Evolutionary conservation across 164 flowering plant genomes (phyloP), one percentile per base, ranked within the genome.

Genomic region (Vitis labrusca): DNA sequence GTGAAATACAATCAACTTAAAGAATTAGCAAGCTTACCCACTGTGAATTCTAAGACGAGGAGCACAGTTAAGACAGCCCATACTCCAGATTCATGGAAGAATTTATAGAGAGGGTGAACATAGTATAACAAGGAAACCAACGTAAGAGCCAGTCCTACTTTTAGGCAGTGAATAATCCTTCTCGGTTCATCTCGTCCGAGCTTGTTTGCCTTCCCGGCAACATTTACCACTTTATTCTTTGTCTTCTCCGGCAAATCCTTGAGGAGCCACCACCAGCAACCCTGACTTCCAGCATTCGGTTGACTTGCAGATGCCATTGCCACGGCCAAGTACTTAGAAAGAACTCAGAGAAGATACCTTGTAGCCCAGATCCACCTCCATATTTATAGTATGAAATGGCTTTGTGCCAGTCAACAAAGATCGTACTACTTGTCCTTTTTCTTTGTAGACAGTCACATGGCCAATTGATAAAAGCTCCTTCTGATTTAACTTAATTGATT

Each of bases 31-130:
- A 23, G 27, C 27, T 23, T 72, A 77, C 83, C 83, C 0, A 77
- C 83, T 27, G 76, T 65, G 68, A 71, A 77, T 32, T 80, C 80
- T 19, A 74, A 74, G 47, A 77, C 78, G 56, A 80, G 78, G 0
- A 77, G 72, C 1, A 80, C 83, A 27, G 83, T 80, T 54, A 80
- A 53, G 0, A 80, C 68, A 47, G 83, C 83, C 83, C 80, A 80
- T 66, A 71, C 74, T 49, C 76, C 78, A 27, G 66, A 59, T 30
- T 14, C 65, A 10, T 78, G 80, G 23, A 80, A 80, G 57, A 47
- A 47, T 3, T 74, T 59, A 19, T 80, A 80, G 14, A 77, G 65
- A 8, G 83, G 80, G 17, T 59, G 49, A 10, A 30, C 71, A 65
- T 71, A 77, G 69, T 80, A 80, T 37, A 80, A 50, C 3, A 69